Evolutionary conservation across 345 rosid species (phyloP), one percentile per base, ranked within the genome.

Genomic region (Eucalyptus guilfoylei): DNA sequence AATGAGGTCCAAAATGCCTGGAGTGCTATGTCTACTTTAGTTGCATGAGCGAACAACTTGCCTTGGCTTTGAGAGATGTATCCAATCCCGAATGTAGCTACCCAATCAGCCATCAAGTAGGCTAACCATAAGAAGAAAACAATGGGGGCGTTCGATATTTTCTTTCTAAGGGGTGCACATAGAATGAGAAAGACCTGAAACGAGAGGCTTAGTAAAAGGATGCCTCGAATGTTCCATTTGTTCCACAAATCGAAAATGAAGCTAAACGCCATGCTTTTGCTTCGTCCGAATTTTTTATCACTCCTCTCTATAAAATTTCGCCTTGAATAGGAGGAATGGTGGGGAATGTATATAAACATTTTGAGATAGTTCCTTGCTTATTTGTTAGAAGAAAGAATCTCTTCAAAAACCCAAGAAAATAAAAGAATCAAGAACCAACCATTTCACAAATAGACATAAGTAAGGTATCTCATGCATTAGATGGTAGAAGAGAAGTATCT

Each of bases 1-100:
- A 67, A 67, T 67, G 40, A 67, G 40, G 80, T 6, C 80, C 23
- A 67, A 1, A 67, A n/a, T n/a, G 40, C 80, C 0, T 32, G 40
- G 32, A 67, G 40, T 16, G 80, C 37, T 67, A 0, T 2, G 5
- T 67, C 21, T 67, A 67, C 23, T 67, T 32, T 2, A n/a, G 11
- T 0, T 0, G 23, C 80, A 15, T 0, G 6, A 13, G 80, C 0
- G 4, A 3, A 67, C 0, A 0, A 15, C 1, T 32, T 67, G 23
- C 80, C 37, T 67, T 67, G 80, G 11, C 0, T 32, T 0, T 32
- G 80, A 67, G 80, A 32, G 21, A 67, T 32, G 11, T 4, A 10
- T 10, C 40, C 80, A 4, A 67, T 67, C 40, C 40, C 40, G 0
- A 14, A 32, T 8, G 15, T 2, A 67, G 14, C 40, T 15, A 14